Evolutionary conservation across 1,284 basidiomycete genomes (phyloP), one percentile per base, ranked within the genome.

Genomic region (Apiotrichum gamsii): DNA sequence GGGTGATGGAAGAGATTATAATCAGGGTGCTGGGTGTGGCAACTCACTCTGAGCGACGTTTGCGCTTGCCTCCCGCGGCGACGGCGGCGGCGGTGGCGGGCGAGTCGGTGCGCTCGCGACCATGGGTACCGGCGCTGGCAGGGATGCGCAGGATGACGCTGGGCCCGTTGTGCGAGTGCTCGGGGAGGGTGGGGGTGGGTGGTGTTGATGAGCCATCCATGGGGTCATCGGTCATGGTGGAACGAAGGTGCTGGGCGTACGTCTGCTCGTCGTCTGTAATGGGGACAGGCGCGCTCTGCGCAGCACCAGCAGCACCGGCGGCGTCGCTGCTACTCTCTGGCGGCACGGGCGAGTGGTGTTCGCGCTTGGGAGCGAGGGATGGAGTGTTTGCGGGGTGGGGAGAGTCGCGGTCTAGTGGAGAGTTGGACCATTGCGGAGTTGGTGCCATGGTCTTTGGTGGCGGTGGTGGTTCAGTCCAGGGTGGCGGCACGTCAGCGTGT

Each of bases 21-120:
- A 40, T n/a, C n/a, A 28, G 25, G 25, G 25, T 28, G 25, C 25
- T 6, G 6, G 11, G 25, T 28, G 40, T 42, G 34, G 40, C 40
- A 25, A 42, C 52, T 32, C 39, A 54, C 52, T 54, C 52, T 32
- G 39, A 36, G 20, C 52, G 52, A 25, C 52, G 52, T 37, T 54
- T 54, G 39, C 52, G 52, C 34, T 54, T 54, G 36, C 52, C 49
- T 4, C 24, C 48, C 5, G 45, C 43, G 3, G 40, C 36, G 1
- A 30, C 39, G 14, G 31, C 29, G 33, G 33, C 19, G 28, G 33
- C 33, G 18, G 24, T 35, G 24, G 33, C 41, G 28, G 39, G 39
- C 28, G 39, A 40, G 15, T 28, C 25, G 25, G 25, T 28, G 25
- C 40, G 40, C 31, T 42, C 40, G 40, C 40, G 40, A 8, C 32